Evolutionary conservation across 768 basidiomycete genomes (phyloP).

Genomic region (Russula sp.): DNA sequence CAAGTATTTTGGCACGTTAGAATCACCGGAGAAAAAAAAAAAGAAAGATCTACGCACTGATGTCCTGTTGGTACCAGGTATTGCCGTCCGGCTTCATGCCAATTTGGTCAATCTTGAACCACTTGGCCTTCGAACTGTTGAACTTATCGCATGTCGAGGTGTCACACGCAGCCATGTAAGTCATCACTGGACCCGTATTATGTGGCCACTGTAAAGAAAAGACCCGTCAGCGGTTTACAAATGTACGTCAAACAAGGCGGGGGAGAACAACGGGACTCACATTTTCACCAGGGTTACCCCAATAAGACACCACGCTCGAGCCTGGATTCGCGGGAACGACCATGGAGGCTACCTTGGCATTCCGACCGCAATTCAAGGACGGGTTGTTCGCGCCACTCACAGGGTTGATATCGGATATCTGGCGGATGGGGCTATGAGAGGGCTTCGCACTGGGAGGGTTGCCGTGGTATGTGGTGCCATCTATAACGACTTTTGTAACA

Average conservation of each 20-base stretch:
- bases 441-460: slow-evolving; percentile 11
- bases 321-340: slow-evolving; percentile 52
- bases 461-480: slow-evolving; percentile 13
- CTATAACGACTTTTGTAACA: slow-evolving; percentile 12
- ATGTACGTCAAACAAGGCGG: background rate
- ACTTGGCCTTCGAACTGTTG: no score
- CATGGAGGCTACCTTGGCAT: slow-evolving; percentile 39
- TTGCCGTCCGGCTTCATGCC: slow-evolving; percentile 24
- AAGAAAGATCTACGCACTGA: slow-evolving; percentile 23
- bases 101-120: no score
- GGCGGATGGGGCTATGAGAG: slow-evolving; percentile 30
- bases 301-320: slow-evolving; percentile 42
- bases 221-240: background rate
- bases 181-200: slow-evolving; percentile 62
- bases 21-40: background rate
- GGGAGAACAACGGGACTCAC: slow-evolving; percentile 21
- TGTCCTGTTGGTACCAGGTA: slow-evolving; percentile 28
- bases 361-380: slow-evolving; percentile 50
- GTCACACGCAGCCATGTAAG: slow-evolving; percentile 67
- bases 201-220: slow-evolving; percentile 39
- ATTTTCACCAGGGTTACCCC: slow-evolving; percentile 38
- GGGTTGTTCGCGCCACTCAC: slow-evolving; percentile 49
- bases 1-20: background rate
- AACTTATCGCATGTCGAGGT: no score
- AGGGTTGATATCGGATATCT: slow-evolving; percentile 34